Base-by-base conservation (phyloP, 78 protist genomes). In the Chrysochromulina tobinii region DNA sequence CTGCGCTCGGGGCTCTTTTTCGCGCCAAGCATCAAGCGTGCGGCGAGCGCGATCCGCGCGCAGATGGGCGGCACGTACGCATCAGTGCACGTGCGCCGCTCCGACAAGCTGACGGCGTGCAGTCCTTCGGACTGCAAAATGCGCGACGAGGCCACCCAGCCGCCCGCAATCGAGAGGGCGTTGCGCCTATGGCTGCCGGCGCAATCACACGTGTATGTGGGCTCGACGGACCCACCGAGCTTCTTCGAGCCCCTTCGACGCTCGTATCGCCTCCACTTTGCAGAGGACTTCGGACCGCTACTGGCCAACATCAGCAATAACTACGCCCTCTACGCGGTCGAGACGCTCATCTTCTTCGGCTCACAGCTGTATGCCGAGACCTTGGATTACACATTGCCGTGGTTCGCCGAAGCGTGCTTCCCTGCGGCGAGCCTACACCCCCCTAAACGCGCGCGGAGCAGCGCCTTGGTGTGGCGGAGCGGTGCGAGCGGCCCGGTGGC, bases 21-120 rank as follows among this genome's bases (percentile, higher is more conserved):
- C 83, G 12, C 83, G 55, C 83, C 12, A 57, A 11, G n/a, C 83
- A 75, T 75, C 54, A 75, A 75, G 83, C 23, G 23, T 3, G 83
- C 83, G 57, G 83, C 25, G 25, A 12, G n/a, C 57, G 54, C 57
- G 18, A 50, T 75, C 57, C 83, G 58, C 15, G 57, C 57, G 21
- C n/a, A 12, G 27, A 75, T 75, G 25, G 83, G 83, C 55, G 83
- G 58, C 8, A 57, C 11, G 12, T 75, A 75, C 83, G 12, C 12
- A 21, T 75, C 83, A 3, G 57, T 75, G 58, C 83, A 75, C 57
- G 83, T 75, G 83, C 83, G 83, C 59, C 83, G 83, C 59, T 75
- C 83, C 57, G 83, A 75, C 57, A 75, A 75, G 83, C 83, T 75
- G 57, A 27, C 51, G 25, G 51, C 83, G 20, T 75, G 81, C 81